phyloP scores from a whole-genome alignment of 2,329 filamentous ascomycete species.

The Colletotrichum paranaense region DNA sequence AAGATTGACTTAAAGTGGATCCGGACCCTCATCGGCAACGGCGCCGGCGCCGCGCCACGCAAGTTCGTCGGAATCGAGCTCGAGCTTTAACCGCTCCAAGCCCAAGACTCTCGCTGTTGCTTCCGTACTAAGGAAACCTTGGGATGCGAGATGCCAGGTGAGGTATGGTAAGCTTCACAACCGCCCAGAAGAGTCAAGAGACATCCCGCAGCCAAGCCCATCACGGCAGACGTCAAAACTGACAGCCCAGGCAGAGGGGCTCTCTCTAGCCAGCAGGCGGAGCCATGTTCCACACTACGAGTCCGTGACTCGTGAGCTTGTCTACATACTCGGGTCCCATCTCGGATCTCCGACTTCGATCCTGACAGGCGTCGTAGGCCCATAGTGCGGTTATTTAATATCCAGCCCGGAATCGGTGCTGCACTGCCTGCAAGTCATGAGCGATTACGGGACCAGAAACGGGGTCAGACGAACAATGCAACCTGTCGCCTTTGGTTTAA shows the following conservation, averaged over 20 bases:
- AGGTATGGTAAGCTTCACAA: constrained; percentile 4
- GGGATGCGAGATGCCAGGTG: neutral
- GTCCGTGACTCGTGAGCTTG: too few relatives aligned
- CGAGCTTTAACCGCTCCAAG: constrained; percentile 1
- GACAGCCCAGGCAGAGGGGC: neutral
- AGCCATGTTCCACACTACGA: constrained; percentile 6
- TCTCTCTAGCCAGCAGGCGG: constrained; percentile 11
- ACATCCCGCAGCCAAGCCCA: constrained; percentile 4
- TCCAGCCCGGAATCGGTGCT: constrained; percentile 12
- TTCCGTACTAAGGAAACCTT: neutral
- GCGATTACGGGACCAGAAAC: neutral
- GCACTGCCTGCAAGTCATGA: constrained; percentile 28
- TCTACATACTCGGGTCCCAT: neutral
- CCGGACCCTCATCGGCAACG: constrained; percentile 20
- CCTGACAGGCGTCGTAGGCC: neutral
- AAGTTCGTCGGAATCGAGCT: constrained; percentile 14
- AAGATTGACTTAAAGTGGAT: constrained; percentile 19
- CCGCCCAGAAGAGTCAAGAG: neutral
- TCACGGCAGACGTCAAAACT: neutral
- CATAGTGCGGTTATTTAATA: constrained; percentile 2
- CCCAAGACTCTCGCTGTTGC: neutral
- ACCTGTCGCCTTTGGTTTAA: neutral
- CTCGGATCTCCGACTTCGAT: constrained; percentile 21
- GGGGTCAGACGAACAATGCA: neutral
- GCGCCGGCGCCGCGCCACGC: constrained; percentile 28